Percentiles rank a stretch among this genome's conserved stretches.
Conservation (phyloP, 2,329 filamentous ascomycete species). For the Curvularia sp. region DNA sequence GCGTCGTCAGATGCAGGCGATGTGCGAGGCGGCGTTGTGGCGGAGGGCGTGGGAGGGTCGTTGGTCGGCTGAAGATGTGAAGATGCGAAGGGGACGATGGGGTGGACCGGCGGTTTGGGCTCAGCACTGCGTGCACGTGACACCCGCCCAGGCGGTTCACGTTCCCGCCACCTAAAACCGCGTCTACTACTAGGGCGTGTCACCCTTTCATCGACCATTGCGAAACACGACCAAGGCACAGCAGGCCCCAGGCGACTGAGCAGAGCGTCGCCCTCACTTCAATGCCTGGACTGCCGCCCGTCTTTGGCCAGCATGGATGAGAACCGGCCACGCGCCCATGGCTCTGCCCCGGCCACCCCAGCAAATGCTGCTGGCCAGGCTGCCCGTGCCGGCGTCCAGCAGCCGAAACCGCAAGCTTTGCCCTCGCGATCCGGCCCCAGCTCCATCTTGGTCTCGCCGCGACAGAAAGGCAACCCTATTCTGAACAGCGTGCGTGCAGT, state of each 20-base stretch:
- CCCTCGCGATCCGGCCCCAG: constrained; percentile 71
- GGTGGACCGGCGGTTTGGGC: constrained; percentile 23
- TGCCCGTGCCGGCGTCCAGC: constrained; percentile 61
- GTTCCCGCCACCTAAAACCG: constrained; percentile 12
- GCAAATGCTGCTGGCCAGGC: constrained; percentile 11
- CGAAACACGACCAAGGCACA: constrained; percentile 2
- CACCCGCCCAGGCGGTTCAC: constrained; percentile 9
- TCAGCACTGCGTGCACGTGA: constrained; percentile 25
- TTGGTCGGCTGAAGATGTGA: constrained; percentile 23
- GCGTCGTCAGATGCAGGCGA: constrained; percentile 11
- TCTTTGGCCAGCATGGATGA: constrained; percentile 45
- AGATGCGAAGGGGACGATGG: constrained; percentile 24
- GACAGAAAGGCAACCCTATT: constrained; percentile 95
- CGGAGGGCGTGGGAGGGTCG: constrained; percentile 16
- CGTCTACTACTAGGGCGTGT: constrained; percentile 15
- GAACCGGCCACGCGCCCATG: constrained; percentile 25
- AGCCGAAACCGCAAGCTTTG: constrained; percentile 88
- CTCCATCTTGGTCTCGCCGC: constrained; percentile 85
- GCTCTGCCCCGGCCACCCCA: constrained; percentile 11
- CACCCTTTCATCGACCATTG: constrained; percentile 4
- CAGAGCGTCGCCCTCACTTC: background rate
- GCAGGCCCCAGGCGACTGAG: background rate
- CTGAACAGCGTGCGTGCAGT: constrained; percentile 81
- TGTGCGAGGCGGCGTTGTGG: constrained; percentile 12
- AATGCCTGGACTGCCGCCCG: background rate